A percentile compares a stretch with the other conserved stretches of the same genome.
Conservation (phyloP, 345 rosid genomes). For the Ceriops decandra region DNA sequence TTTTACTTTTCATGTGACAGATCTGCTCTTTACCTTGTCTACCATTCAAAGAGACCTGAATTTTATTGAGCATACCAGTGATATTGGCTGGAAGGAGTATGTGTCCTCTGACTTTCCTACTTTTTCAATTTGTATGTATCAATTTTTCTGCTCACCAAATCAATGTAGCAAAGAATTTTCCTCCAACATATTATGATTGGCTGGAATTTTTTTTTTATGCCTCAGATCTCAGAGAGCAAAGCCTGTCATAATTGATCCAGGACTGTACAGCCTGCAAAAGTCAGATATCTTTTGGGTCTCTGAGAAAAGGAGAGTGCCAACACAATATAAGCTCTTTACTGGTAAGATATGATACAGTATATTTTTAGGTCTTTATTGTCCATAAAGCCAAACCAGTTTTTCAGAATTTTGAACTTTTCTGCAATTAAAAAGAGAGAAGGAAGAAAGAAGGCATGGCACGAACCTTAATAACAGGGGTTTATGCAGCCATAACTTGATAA, state of each 20-base stretch:
- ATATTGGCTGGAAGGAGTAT: conserved; percentile 90
- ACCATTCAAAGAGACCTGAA: conserved; percentile 56
- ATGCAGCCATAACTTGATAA: no score
- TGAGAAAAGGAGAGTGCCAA: conserved; percentile 48
- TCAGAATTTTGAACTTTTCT: not conserved
- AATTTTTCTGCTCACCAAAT: not conserved
- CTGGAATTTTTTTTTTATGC: conserved; percentile 12
- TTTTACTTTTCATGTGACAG: conserved; percentile 34
- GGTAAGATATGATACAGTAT: conserved; percentile 30
- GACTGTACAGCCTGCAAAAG: conserved; percentile 48
- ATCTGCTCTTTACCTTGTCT: conserved; percentile 59
- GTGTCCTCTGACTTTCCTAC: conserved; percentile 19
- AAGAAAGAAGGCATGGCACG: no score
- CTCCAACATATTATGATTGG: conserved; percentile 1
- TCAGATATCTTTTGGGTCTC: conserved; percentile 64
- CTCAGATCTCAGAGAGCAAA: conserved; percentile 60
- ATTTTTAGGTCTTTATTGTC: not conserved
- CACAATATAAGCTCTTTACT: conserved; percentile 61
- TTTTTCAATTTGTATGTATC: not conserved
- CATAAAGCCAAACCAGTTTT: not conserved
- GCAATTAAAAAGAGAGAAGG: not conserved
- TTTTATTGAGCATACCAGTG: conserved; percentile 82
- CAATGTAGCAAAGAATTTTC: not conserved
- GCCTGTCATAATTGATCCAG: conserved; percentile 70
- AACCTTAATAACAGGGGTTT: no score